Percentiles rank a stretch among this genome's conserved stretches.
These are phyloP conservation scores for Apiotrichum akiyoshidainum DNA, from an alignment of 1,284 basidiomycete genomes.

Conservation along the genomic window DNA sequence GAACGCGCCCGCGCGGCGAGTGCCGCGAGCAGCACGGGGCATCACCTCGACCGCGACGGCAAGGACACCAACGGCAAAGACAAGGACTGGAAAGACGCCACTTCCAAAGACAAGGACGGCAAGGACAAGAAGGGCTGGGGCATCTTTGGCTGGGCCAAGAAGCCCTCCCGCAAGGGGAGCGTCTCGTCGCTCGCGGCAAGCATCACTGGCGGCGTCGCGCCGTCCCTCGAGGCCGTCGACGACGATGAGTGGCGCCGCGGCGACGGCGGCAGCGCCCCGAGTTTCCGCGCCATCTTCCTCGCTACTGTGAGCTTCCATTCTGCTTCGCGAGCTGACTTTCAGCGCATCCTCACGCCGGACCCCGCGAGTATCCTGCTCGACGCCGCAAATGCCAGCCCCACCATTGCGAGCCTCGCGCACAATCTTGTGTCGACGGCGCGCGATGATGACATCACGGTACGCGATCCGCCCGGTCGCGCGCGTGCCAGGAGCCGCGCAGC, in stretches of 20 bases:
- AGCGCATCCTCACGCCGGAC: constrained; percentile 78
- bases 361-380: constrained; percentile 69
- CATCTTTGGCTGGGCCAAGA: constrained; percentile 20
- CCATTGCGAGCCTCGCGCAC: constrained; percentile 66
- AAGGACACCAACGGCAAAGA: neutral
- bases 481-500: constrained; percentile 33
- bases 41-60: neutral
- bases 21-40: neutral
- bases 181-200: constrained; percentile 11
- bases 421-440: constrained; percentile 69
- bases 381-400: constrained; percentile 61
- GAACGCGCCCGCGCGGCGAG: neutral
- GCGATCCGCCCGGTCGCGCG: constrained; percentile 27
- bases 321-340: neutral
- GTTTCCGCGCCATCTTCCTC: constrained; percentile 44
- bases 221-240: constrained; percentile 21
- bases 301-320: constrained; percentile 39
- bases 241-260: constrained; percentile 40
- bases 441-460: constrained; percentile 61
- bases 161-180: constrained; percentile 10
- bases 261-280: constrained; percentile 44
- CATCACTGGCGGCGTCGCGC: neutral
- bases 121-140: constrained; percentile 8
- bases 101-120: neutral
- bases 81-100: too few relatives aligned